These are phyloP conservation scores for Curvularia hawaiiensis DNA, from an alignment of 2,329 filamentous ascomycete species.

Conservation along the genomic window DNA sequence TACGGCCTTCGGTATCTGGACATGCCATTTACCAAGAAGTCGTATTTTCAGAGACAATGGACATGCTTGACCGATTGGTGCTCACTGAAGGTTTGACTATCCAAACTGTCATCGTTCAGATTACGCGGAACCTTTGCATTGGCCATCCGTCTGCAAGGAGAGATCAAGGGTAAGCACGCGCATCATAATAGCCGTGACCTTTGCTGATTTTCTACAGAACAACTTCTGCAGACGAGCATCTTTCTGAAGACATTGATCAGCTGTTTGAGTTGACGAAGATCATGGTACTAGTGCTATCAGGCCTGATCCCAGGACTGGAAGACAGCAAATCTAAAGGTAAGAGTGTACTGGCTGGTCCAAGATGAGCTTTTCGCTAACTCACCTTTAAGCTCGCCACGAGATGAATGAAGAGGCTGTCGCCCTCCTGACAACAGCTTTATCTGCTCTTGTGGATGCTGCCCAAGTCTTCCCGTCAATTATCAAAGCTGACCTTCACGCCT, in stretches of 20 bases:
- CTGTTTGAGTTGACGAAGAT: slow-evolving; percentile 96
- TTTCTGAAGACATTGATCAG: slow-evolving; percentile 97
- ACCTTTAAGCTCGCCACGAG: slow-evolving; percentile 65
- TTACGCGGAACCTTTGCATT: slow-evolving; percentile 86
- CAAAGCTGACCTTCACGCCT: slow-evolving; percentile 93
- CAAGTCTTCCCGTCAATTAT: slow-evolving; percentile 97
- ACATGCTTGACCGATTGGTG: slow-evolving; percentile 88
- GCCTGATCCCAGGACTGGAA: slow-evolving; percentile 81
- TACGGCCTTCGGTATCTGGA: slow-evolving; percentile 91
- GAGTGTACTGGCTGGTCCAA: neutral
- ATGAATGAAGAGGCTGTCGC: slow-evolving; percentile 86
- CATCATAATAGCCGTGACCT: neutral
- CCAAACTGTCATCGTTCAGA: slow-evolving; percentile 91
- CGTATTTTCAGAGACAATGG: slow-evolving; percentile 96
- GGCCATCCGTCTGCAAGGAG: slow-evolving; percentile 87
- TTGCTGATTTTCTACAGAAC: slow-evolving; percentile 26
- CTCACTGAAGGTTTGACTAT: slow-evolving; percentile 89
- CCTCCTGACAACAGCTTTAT: slow-evolving; percentile 78
- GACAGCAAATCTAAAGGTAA: slow-evolving; percentile 54
- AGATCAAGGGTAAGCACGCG: slow-evolving; percentile 59
- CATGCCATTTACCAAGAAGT: slow-evolving; percentile 96
- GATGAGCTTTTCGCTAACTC: slow-evolving; percentile 38
- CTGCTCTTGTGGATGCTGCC: slow-evolving; percentile 90
- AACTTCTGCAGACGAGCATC: slow-evolving; percentile 66
- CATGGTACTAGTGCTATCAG: slow-evolving; percentile 89